Conservation (phyloP, 179 eudicot genomes). For the Carnegiea gigantea region DNA sequence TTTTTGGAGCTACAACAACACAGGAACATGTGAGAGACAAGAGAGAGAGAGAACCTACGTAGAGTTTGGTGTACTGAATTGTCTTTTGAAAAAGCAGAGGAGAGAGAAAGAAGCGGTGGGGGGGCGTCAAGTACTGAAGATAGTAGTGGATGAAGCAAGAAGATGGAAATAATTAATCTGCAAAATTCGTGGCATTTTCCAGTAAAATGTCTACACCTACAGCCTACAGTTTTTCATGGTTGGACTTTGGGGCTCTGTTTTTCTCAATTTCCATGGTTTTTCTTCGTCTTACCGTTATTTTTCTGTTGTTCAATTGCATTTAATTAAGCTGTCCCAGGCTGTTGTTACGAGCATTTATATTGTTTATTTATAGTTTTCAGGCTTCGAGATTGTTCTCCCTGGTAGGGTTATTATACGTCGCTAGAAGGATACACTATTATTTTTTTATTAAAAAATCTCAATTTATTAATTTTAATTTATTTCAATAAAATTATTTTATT, state of each 20-base stretch:
- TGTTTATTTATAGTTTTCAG: no score
- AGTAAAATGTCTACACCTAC: background rate
- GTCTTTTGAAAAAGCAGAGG: background rate
- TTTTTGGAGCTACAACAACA: constrained; percentile 4
- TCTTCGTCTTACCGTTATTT: background rate
- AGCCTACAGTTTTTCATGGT: no score
- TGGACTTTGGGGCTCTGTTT: background rate
- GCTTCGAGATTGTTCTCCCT: no score
- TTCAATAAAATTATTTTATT: no score
- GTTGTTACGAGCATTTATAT: no score
- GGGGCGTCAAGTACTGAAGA: background rate
- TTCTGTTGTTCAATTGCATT: background rate
- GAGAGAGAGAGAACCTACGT: background rate
- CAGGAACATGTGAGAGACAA: background rate
- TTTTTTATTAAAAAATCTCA: no score
- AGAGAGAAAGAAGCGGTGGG: background rate
- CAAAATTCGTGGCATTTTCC: background rate
- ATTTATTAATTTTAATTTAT: no score
- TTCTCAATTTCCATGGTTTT: background rate
- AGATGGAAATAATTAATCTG: background rate
- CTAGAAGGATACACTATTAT: no score
- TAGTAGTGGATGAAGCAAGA: background rate
- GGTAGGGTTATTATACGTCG: no score
- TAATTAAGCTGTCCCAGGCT: background rate
- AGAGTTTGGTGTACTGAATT: background rate